Conservation (phyloP, 768 basidiomycete genomes). For the Pleurotus djamor region DNA sequence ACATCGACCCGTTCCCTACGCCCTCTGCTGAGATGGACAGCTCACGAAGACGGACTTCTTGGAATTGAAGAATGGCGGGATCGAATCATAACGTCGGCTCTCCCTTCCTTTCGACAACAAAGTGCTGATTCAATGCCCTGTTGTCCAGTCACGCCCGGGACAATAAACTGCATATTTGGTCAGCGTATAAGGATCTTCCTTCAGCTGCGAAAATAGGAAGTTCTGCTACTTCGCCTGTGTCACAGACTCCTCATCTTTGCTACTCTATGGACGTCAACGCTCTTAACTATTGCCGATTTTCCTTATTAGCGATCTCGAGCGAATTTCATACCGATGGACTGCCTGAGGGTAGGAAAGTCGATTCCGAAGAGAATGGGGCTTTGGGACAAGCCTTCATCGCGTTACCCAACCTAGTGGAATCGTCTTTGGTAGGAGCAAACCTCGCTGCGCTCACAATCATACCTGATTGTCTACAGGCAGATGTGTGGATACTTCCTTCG, state of each 20-base stretch:
- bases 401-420: conserved; percentile 87
- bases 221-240: conserved; percentile 51
- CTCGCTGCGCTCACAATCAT: background rate
- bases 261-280: conserved; percentile 90
- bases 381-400: conserved; percentile 56
- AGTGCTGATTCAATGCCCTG: background rate
- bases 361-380: conserved; percentile 8
- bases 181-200: conserved; percentile 41
- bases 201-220: conserved; percentile 46
- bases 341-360: background rate
- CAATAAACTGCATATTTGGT: conserved; percentile 82
- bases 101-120: conserved; percentile 5
- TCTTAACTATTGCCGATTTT: conserved; percentile 91
- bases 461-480: conserved; percentile 53
- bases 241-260: conserved; percentile 46
- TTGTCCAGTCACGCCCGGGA: conserved; percentile 74
- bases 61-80: conserved; percentile 75
- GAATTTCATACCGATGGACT: background rate
- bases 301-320: conserved; percentile 41
- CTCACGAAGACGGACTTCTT: conserved; percentile 77
- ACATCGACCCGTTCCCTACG: conserved; percentile 78
- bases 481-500: conserved; percentile 81
- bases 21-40: conserved; percentile 70
- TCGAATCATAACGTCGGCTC: conserved; percentile 73
- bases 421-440: conserved; percentile 57